These are phyloP conservation scores for Besnoitia besnoiti DNA, from an alignment of 169 alveolate genomes.

Conservation along the genomic window DNA sequence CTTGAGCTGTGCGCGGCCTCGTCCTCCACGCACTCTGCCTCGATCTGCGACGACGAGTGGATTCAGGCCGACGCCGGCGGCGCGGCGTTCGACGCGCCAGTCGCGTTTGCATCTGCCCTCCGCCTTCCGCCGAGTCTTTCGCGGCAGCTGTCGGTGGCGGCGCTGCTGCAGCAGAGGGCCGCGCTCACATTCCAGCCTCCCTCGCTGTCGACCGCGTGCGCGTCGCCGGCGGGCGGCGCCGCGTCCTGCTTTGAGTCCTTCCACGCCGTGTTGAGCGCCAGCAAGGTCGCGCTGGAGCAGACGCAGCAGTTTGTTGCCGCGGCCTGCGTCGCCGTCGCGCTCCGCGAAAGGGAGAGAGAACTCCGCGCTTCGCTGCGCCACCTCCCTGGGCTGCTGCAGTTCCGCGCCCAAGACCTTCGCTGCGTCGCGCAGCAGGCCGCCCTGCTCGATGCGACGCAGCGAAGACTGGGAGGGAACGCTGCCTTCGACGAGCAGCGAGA, in stretches of 20 bases:
- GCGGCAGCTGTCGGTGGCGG: slow-evolving; percentile 33
- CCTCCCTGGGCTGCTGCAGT: background rate
- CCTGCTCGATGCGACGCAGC: background rate
- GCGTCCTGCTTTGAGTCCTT: background rate
- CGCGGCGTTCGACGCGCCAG: too few species aligned
- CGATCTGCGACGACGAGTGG: too few species aligned
- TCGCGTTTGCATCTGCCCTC: background rate
- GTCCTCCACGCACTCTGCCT: too few species aligned
- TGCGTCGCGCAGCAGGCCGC: background rate
- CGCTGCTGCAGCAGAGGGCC: slow-evolving; percentile 35
- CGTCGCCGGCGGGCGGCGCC: background rate
- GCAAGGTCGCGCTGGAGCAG: slow-evolving; percentile 48
- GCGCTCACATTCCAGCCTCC: background rate
- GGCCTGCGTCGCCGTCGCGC: slow-evolving; percentile 51
- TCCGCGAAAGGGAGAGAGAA: slow-evolving; percentile 36
- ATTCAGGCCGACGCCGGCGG: too few species aligned
- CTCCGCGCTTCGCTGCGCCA: background rate
- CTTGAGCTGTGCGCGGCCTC: too few species aligned
- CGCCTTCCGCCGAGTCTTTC: background rate
- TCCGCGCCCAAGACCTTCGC: background rate
- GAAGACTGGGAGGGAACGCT: background rate
- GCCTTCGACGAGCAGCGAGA: background rate
- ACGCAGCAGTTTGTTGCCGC: slow-evolving; percentile 53
- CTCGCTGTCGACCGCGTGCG: background rate
- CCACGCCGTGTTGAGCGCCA: slow-evolving; percentile 40